Conservation (phyloP, 225 moss, liverwort and hornwort genomes). For the Polytrichum commune region DNA sequence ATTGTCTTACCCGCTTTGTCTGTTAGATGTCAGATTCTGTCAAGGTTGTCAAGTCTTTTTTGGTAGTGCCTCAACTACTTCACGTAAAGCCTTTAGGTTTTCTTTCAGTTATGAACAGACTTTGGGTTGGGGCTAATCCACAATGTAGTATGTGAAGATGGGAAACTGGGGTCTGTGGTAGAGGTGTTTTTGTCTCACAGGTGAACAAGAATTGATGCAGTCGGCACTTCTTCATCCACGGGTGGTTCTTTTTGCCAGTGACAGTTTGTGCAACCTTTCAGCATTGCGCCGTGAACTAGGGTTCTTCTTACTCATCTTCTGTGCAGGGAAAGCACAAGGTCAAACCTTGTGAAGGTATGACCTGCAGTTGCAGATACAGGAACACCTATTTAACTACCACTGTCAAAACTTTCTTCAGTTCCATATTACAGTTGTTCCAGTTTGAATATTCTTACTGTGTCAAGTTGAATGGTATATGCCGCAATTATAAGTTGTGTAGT, state of each 20-base stretch:
- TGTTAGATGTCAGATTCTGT: neutral
- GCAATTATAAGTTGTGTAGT: too few relatives aligned
- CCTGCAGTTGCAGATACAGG: too few relatives aligned
- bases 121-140: slow-evolving; percentile 53
- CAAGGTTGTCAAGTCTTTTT: slow-evolving; percentile 17
- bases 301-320: neutral
- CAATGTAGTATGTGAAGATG: slow-evolving; percentile 38
- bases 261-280: slow-evolving; percentile 1
- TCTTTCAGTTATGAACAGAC: slow-evolving; percentile 19
- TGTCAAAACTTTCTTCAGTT: too few relatives aligned
- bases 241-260: neutral
- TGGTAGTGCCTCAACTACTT: too few relatives aligned
- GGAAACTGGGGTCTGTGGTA: slow-evolving; percentile 54
- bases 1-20: slow-evolving; percentile 16
- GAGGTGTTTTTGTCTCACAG: slow-evolving; percentile 51
- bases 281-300: neutral
- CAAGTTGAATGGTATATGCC: too few relatives aligned
- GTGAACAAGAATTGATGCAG: slow-evolving; percentile 50
- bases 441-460: too few relatives aligned
- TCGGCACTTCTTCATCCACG: slow-evolving; percentile 30
- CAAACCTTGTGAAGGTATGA: too few relatives aligned
- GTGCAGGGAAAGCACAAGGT: neutral
- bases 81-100: neutral
- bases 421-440: too few relatives aligned
- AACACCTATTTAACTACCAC: too few relatives aligned